These are phyloP conservation scores for Nidula niveotomentosa DNA, from an alignment of 1,284 basidiomycete genomes.

Conservation along the genomic window DNA sequence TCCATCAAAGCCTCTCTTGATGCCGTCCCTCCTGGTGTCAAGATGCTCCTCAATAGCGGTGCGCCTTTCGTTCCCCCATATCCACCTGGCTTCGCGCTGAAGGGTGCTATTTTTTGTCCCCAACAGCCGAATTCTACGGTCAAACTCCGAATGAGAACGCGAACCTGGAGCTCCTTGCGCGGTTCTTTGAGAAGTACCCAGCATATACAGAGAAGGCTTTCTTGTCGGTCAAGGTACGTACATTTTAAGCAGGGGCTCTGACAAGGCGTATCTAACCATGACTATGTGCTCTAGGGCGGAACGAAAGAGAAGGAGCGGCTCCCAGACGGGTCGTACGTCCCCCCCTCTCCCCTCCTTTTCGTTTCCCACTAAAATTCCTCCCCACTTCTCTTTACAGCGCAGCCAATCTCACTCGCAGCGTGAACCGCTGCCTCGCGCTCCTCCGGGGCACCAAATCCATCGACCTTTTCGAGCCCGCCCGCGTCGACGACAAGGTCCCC, in stretches of 20 bases:
- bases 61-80: constrained; percentile 7
- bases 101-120: neutral
- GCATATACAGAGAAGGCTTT: constrained; percentile 50
- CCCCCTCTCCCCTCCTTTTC: neutral
- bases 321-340: neutral
- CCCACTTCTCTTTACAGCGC: no score
- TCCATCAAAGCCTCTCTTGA: constrained; percentile 65
- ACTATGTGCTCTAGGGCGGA: neutral
- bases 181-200: constrained; percentile 52
- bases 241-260: no score
- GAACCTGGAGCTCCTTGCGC: constrained; percentile 39
- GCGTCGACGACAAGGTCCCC: constrained; percentile 33
- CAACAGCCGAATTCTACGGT: constrained; percentile 28
- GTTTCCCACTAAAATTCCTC: neutral
- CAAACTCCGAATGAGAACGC: constrained; percentile 18
- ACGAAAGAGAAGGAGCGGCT: neutral
- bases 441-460: constrained; percentile 45
- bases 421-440: constrained; percentile 17
- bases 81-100: neutral
- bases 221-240: constrained; percentile 34
- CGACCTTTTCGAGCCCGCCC: constrained; percentile 48
- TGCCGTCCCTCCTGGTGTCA: constrained; percentile 43
- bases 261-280: neutral
- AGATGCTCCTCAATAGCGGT: constrained; percentile 50
- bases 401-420: constrained; percentile 23